phyloP scores from a whole-genome alignment of 1,284 basidiomycete genomes.

The Heterobasidion occidentale region DNA sequence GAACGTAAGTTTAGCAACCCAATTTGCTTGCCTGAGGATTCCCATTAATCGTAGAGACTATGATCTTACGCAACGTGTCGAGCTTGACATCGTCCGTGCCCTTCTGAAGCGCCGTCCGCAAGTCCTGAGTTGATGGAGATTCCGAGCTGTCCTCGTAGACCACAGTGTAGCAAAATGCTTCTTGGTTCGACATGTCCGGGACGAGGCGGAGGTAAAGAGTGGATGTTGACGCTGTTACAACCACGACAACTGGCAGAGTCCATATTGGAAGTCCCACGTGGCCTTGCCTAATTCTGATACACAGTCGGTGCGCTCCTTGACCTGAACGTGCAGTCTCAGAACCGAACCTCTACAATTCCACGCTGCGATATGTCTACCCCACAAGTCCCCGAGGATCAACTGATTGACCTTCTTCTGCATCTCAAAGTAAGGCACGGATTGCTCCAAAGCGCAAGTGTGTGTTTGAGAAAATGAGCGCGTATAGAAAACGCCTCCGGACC shows the following conservation, averaged over 20 bases:
- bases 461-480: not conserved
- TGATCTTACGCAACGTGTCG: constrained; percentile 94
- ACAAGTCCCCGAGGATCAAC: constrained; percentile 43
- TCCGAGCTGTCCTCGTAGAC: constrained; percentile 76
- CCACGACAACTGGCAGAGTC: not conserved
- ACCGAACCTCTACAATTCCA: not conserved
- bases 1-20: too few species aligned
- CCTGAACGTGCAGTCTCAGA: not conserved
- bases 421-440: constrained; percentile 39
- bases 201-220: too few species aligned
- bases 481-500: constrained; percentile 66
- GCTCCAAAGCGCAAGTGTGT: constrained; percentile 5
- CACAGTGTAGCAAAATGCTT: constrained; percentile 77
- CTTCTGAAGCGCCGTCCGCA: constrained; percentile 86
- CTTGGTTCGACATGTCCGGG: constrained; percentile 21
- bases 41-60: constrained; percentile 93
- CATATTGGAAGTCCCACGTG: not conserved
- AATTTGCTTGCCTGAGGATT: constrained; percentile 60
- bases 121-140: constrained; percentile 75
- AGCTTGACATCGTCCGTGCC: constrained; percentile 97
- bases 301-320: not conserved
- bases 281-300: not conserved
- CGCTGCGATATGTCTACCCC: constrained; percentile 8
- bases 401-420: constrained; percentile 59
- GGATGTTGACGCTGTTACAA: not conserved